phyloP scores from a whole-genome alignment of 352 stramenopile species.

The Phytophthora kernoviae region DNA sequence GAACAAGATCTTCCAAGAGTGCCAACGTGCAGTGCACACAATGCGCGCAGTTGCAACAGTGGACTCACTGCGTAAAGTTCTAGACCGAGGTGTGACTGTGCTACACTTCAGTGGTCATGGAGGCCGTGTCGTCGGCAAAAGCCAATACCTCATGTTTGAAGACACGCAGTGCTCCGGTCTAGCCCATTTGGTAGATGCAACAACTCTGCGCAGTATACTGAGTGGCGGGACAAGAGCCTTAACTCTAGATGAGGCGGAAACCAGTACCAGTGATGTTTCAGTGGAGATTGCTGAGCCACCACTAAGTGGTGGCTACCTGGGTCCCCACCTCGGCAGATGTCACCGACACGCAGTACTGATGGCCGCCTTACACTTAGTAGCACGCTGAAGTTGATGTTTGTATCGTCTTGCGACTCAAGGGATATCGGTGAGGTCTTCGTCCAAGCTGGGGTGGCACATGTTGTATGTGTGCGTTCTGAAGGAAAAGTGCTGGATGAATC shows the following conservation, averaged over 20 bases:
- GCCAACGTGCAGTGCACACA: conserved; percentile 75
- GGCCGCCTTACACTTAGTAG: conserved; percentile 29
- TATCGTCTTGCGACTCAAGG: conserved; percentile 79
- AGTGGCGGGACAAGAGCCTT: conserved; percentile 31
- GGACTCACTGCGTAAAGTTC: conserved; percentile 72
- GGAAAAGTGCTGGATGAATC: conserved; percentile 72
- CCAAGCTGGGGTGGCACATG: conserved; percentile 72
- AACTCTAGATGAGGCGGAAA: conserved; percentile 17
- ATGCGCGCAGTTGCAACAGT: conserved; percentile 76
- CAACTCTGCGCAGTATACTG: conserved; percentile 66
- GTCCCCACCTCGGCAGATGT: conserved; percentile 7
- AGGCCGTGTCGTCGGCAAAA: conserved; percentile 64
- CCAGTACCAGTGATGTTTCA: conserved; percentile 6
- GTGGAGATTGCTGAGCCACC: conserved; percentile 16
- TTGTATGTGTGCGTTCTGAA: conserved; percentile 79
- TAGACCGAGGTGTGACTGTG: conserved; percentile 78
- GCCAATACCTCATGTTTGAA: conserved; percentile 77
- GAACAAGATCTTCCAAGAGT: conserved; percentile 79
- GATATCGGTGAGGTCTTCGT: conserved; percentile 85
- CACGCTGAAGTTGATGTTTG: conserved; percentile 81
- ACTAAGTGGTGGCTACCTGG: conserved; percentile 11
- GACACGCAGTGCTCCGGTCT: conserved; percentile 71
- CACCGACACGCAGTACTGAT: conserved; percentile 32
- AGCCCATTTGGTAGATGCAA: conserved; percentile 68
- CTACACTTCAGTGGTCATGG: conserved; percentile 84